Evolutionary conservation across 305 asterid species (phyloP).

Genomic region (Petunia hybrid): DNA sequence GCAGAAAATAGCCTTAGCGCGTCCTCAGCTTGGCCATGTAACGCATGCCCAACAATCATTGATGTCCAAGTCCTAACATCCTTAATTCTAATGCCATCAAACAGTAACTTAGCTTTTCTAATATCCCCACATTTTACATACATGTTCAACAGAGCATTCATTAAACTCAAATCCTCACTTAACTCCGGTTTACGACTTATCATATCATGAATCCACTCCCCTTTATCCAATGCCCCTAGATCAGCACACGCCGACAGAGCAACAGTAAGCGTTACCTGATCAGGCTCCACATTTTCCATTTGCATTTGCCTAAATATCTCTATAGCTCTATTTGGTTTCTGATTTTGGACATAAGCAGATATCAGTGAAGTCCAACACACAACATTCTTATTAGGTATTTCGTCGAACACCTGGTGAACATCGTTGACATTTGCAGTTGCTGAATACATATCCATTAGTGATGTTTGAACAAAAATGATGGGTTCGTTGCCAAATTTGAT

Average conservation of each 20-base stretch:
- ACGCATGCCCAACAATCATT: slow-evolving; percentile 60
- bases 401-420: slow-evolving; percentile 51
- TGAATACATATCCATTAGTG: slow-evolving; percentile 59
- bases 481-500: slow-evolving; percentile 40
- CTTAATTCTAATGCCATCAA: slow-evolving; percentile 41
- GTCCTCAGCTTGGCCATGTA: slow-evolving; percentile 57
- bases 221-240: slow-evolving; percentile 60
- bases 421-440: slow-evolving; percentile 43
- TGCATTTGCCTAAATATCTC: slow-evolving; percentile 54
- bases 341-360: slow-evolving; percentile 52
- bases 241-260: slow-evolving; percentile 64
- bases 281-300: slow-evolving; percentile 48
- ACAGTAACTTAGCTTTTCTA: slow-evolving; percentile 48
- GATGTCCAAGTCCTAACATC: slow-evolving; percentile 67
- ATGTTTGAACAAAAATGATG: slow-evolving; percentile 38
- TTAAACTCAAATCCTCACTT: slow-evolving; percentile 48
- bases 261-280: slow-evolving; percentile 49
- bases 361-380: slow-evolving; percentile 70
- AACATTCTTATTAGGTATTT: slow-evolving; percentile 54
- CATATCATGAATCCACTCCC: slow-evolving; percentile 52
- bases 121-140: slow-evolving; percentile 57
- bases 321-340: slow-evolving; percentile 42
- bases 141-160: slow-evolving; percentile 43
- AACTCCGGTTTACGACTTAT: slow-evolving; percentile 32
- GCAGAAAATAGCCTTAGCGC: slow-evolving; percentile 48